A percentile compares a stretch with the other conserved stretches of the same genome.
phyloP scores from a whole-genome alignment of 257 asterid species.

The Mitragyna speciosa region DNA sequence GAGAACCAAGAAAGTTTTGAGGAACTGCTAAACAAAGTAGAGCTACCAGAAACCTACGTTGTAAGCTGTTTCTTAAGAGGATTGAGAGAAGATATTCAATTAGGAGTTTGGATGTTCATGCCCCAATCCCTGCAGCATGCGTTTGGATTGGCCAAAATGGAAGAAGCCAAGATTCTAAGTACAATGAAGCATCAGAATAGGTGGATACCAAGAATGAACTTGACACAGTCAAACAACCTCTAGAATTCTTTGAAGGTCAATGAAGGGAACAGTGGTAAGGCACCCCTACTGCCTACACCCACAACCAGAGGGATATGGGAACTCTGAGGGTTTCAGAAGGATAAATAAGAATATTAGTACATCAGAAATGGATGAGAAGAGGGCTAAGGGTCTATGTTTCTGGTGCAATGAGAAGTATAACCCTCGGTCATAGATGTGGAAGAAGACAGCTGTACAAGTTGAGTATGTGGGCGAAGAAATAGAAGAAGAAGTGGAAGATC shows the following conservation, averaged over 20 bases:
- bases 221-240: too few species aligned
- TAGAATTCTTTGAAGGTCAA: too few species aligned
- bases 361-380: background rate
- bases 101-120: background rate
- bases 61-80: background rate
- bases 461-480: background rate
- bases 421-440: background rate
- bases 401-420: background rate
- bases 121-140: background rate
- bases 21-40: background rate
- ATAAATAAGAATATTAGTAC: background rate
- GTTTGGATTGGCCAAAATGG: too few species aligned
- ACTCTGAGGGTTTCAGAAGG: too few species aligned
- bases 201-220: too few species aligned
- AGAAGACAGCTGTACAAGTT: background rate
- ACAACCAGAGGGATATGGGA: too few species aligned
- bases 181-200: too few species aligned
- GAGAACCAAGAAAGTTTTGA: background rate
- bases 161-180: too few species aligned
- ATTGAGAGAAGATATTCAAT: too few species aligned
- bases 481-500: background rate
- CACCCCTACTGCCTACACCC: too few species aligned
- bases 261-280: too few species aligned
- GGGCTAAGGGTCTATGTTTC: background rate
- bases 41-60: background rate